Percentiles rank a stretch among this genome's conserved stretches.
These are phyloP conservation scores for Wallacemonas rigidus DNA, from an alignment of 208 protist species.

Conservation along the genomic window DNA sequence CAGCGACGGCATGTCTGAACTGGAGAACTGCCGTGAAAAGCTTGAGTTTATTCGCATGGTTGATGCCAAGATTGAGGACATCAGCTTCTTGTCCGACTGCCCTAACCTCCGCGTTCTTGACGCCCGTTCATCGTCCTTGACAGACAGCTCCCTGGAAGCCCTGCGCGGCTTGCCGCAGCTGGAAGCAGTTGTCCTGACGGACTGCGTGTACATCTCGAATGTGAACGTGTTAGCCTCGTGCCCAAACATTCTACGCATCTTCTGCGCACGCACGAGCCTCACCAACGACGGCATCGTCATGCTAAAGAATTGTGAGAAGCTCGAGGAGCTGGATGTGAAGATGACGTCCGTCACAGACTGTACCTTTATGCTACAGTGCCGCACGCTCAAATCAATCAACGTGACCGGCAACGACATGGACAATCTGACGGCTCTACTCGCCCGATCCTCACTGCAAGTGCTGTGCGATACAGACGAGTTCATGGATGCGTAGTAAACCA, in stretches of 20 bases:
- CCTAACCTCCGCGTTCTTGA: conserved; percentile 67
- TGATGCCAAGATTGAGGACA: conserved; percentile 54
- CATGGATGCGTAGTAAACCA: conserved; percentile 19
- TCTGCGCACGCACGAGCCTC: conserved; percentile 66
- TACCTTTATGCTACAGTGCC: conserved; percentile 58
- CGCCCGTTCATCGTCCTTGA: conserved; percentile 51
- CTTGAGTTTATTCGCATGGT: conserved; percentile 80
- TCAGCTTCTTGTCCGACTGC: conserved; percentile 61
- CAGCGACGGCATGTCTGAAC: conserved; percentile 41
- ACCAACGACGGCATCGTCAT: conserved; percentile 68
- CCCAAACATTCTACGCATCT: conserved; percentile 69
- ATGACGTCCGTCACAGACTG: conserved; percentile 63
- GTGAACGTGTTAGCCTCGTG: conserved; percentile 81
- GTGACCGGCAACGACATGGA: conserved; percentile 63
- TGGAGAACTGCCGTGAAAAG: conserved; percentile 26
- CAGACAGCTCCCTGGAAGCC: conserved; percentile 59
- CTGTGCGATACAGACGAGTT: conserved; percentile 66
- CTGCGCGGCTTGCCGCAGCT: conserved; percentile 61
- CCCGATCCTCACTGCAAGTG: conserved; percentile 52
- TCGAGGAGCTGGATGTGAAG: conserved; percentile 83
- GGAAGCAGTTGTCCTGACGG: conserved; percentile 72
- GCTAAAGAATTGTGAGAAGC: conserved; percentile 50
- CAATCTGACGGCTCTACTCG: conserved; percentile 45
- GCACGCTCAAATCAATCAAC: conserved; percentile 65
- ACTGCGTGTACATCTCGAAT: conserved; percentile 69